Evolutionary conservation across 2,329 filamentous ascomycete species (phyloP), one percentile per base, ranked within the genome.

Genomic region (Pseudopyrenochaeta lycopersici): DNA sequence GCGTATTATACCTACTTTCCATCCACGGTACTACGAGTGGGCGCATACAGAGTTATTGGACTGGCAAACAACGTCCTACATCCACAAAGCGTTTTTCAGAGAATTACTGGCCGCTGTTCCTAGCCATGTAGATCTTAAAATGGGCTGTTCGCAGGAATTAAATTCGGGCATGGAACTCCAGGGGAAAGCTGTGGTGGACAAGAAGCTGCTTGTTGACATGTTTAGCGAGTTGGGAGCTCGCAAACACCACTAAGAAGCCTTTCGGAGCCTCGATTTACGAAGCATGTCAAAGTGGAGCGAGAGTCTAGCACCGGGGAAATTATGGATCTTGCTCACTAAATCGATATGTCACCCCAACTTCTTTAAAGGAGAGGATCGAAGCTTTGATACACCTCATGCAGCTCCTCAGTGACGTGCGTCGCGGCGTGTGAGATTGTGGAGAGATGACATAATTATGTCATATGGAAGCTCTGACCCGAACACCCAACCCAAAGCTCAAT

Each of bases 1-100:
- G 5, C 63, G 63, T 14, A 60, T 72, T n/a, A 56, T 69, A 7
- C 67, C 65, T 0, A 68, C 62, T 0, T 64, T 71, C 11, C 67
- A 72, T 38, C 49, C 63, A 0, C 52, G 67, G 27, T 72, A 71
- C 46, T 63, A 65, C 49, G 70, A 71, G 31, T 72, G 70, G 70
- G 65, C 68, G 2, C 49, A 52, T 15, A 42, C 58, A 0, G 70
- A 72, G 39, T 45, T 72, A 5, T 29, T 35, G 2, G 58, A 63
- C 7, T 72, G 70, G 68, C 21, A 35, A 1, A 52, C 36, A 0
- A 58, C 64, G 5, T 67, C 67, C 15, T 72, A 63, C 45, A 50
- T 72, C 15, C 66, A 70, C 46, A 68, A 67, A 12, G 66, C 68
- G 1, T 72, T 72, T 32, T 72, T 72, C 35, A 39, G 68, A 3